Evolutionary conservation across 257 asterid species (phyloP), one percentile per base, ranked within the genome.

Genomic region (Anisodus tanguticus): DNA sequence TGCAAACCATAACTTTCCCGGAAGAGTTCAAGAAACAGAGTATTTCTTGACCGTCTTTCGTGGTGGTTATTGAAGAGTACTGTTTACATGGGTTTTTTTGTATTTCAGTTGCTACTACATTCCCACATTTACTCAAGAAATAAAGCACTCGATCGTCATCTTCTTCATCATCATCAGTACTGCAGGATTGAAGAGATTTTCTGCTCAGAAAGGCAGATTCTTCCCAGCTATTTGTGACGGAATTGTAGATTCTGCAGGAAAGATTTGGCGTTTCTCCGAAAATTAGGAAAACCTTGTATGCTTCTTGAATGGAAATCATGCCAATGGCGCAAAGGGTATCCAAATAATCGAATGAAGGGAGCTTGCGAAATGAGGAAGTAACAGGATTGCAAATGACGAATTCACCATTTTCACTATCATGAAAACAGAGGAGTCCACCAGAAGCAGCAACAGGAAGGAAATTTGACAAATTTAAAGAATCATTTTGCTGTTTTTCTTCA

Each of bases 81-180:
- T 90, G 92, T 91, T 93, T 96, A 10, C 94, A 91, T 1, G 98
- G 97, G 87, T 88, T 93, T 76, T 95, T 87, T 80, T 93, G 95
- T 43, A 93, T 87, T 41, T 93, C 91, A 0, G 95, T 78, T 8
- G 93, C 90, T 43, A 95, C 92, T 8, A 94, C 96, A 76, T 93
- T 89, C 83, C 97, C 99, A 83, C 94, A 90, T 85, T 95, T 96
- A 90, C 91, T 91, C 84, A 96, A 77, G 90, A 93, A 94, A 84
- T 93, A 96, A 66, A 86, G 87, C 60, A 95, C 64, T 81, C 82
- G 83, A 31, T 31, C 35, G 62, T 83, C 90, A 53, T 53, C 81
- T 3, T 78, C 81, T 9, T 89, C 89, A 1, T 59, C 83, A 2
- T 86, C 35, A 9, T 83, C 88, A 41, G 26, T 26, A 53, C 15